phyloP scores from a whole-genome alignment of 139 green algal genomes.

The Diplosphaera chodatii region DNA sequence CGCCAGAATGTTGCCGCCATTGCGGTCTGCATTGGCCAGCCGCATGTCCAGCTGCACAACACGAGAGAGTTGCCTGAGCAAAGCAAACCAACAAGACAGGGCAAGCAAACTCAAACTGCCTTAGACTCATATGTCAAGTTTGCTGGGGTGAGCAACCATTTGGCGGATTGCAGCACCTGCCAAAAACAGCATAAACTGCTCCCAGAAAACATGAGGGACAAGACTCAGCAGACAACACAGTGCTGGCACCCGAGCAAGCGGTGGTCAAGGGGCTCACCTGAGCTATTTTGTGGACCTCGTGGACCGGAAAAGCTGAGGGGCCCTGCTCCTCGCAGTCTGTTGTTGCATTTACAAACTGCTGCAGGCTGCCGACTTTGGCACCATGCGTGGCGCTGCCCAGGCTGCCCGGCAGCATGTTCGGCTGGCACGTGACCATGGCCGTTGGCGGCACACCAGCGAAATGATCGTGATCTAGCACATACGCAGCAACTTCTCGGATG shows the following conservation, averaged over 20 bases:
- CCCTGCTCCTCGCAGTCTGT: slow-evolving; percentile 61
- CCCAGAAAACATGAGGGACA: no score
- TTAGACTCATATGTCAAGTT: no score
- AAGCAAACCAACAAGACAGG: no score
- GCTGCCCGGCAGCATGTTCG: not conserved
- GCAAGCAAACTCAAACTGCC: no score
- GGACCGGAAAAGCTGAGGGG: slow-evolving; percentile 28
- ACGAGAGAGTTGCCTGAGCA: no score
- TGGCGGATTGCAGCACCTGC: no score
- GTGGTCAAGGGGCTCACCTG: not conserved
- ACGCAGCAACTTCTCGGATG: slow-evolving; percentile 47
- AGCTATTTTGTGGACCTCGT: slow-evolving; percentile 57
- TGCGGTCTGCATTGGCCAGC: slow-evolving; percentile 62
- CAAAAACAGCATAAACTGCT: no score
- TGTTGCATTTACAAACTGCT: slow-evolving; percentile 48
- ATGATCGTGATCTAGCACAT: slow-evolving; percentile 51
- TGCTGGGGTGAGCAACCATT: no score
- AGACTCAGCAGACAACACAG: no score
- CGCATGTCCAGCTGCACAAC: slow-evolving; percentile 49
- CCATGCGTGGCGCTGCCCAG: no score
- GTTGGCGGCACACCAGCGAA: slow-evolving; percentile 60
- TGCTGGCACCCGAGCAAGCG: no score
- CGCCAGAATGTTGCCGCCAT: slow-evolving; percentile 62
- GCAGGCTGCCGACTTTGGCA: slow-evolving; percentile 51
- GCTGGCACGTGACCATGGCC: slow-evolving; percentile 41